Percentiles rank a stretch among this genome's conserved stretches.
Evolutionary conservation across 2,329 filamentous ascomycete species (phyloP).

Genomic region (Botrytis squamosa): DNA sequence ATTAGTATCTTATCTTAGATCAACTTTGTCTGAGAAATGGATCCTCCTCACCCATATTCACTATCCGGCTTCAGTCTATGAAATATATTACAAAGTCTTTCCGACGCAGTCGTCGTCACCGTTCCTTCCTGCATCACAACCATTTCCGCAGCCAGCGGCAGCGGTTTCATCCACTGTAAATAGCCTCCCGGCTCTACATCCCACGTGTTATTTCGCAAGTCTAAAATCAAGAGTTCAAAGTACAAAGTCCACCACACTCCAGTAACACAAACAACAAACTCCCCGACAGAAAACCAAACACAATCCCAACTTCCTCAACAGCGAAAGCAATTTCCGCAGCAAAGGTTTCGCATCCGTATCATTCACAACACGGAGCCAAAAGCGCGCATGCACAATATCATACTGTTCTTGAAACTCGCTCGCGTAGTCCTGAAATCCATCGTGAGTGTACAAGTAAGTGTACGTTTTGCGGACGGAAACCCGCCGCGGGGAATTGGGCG

Average conservation of each 20-base stretch:
- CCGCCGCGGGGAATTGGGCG: not conserved
- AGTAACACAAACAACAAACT: not conserved
- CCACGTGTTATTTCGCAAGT: not conserved
- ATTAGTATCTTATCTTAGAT: not conserved
- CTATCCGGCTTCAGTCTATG: not conserved
- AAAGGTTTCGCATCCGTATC: not conserved
- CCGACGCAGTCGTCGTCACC: not conserved
- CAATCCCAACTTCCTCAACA: not conserved
- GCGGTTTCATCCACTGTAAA: not conserved
- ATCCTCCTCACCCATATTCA: not conserved
- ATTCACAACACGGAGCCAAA: not conserved
- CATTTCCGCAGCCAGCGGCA: not conserved
- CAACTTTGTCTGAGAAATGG: not conserved
- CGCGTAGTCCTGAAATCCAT: not conserved
- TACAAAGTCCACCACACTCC: not conserved
- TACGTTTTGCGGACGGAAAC: not conserved
- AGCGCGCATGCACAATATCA: not conserved
- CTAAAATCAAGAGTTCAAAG: no score
- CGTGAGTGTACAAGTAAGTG: not conserved
- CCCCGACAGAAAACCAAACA: not conserved
- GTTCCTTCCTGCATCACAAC: not conserved
- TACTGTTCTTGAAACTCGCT: not conserved
- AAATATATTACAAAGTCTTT: not conserved
- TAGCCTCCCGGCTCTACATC: not conserved
- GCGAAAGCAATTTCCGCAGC: not conserved